Conservation (phyloP, 768 basidiomycete species). For the Macrocybe gigantea region DNA sequence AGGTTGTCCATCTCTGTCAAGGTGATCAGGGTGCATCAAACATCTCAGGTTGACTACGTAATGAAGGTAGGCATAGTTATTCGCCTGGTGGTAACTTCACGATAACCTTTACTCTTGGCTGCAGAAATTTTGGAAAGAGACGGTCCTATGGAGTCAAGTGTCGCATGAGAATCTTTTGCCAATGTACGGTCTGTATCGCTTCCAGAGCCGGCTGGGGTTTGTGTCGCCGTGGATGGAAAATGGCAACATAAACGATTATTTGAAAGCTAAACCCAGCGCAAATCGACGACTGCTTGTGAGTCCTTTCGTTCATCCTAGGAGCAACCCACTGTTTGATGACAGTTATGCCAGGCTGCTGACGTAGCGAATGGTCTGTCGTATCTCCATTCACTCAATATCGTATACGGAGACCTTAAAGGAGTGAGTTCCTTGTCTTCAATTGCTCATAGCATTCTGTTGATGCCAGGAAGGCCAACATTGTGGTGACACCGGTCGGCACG, state of each 20-base stretch:
- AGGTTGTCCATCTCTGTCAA: conserved; percentile 8
- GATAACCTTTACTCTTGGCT: not conserved
- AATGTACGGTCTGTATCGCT: conserved; percentile 7
- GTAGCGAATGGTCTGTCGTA: conserved; percentile 11
- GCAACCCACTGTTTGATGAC: not conserved
- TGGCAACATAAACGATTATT: conserved; percentile 1
- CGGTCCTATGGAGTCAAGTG: conserved; percentile 2
- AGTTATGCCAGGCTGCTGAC: conserved; percentile 4
- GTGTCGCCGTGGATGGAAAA: conserved; percentile 10
- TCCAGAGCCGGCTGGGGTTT: conserved; percentile 2
- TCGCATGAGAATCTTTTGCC: conserved; percentile 10
- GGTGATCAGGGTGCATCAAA: conserved; percentile 5
- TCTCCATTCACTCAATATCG: conserved; percentile 10
- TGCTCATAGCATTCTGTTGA: not conserved
- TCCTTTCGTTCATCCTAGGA: not conserved
- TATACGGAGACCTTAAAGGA: conserved; percentile 18
- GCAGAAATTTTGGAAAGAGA: not conserved
- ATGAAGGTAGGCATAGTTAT: conserved; percentile 3
- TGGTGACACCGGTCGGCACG: conserved; percentile 28
- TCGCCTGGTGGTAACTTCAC: no score
- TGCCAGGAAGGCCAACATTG: conserved; percentile 32
- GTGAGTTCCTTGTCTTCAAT: conserved; percentile 6
- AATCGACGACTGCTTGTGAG: not conserved
- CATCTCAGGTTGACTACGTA: not conserved
- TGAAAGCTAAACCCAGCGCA: not conserved